Conservation (phyloP, 495 filamentous ascomycete genomes). For the Hypoxylon crocopeplum region DNA sequence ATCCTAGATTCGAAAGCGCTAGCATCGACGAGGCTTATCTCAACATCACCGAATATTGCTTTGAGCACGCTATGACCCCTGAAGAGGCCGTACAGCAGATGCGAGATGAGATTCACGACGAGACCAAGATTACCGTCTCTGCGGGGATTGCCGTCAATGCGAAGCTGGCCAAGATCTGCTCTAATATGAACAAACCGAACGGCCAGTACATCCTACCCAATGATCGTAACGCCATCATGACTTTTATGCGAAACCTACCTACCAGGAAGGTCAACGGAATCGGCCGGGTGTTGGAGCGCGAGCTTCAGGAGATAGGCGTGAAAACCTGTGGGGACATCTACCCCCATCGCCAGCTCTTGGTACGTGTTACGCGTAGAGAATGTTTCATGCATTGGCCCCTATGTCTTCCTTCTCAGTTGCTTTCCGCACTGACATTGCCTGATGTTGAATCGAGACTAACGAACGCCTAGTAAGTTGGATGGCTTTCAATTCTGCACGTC, state of each 20-base stretch:
- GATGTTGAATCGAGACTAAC: constrained; percentile 7
- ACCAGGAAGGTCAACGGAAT: constrained; percentile 93
- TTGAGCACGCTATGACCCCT: constrained; percentile 68
- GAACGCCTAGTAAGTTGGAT: constrained; percentile 18
- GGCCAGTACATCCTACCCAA: constrained; percentile 82
- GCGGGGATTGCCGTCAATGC: constrained; percentile 94
- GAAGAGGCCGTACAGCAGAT: constrained; percentile 78
- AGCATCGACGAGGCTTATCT: constrained; percentile 97
- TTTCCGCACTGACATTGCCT: too few relatives aligned
- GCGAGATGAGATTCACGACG: constrained; percentile 76
- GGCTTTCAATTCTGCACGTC: constrained; percentile 3
- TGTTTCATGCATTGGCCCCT: constrained; percentile 3
- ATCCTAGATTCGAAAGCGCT: constrained; percentile 88
- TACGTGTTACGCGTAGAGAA: constrained; percentile 20
- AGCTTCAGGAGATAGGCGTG: constrained; percentile 85
- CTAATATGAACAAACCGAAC: constrained; percentile 95
- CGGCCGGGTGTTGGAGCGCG: constrained; percentile 91
- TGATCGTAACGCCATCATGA: constrained; percentile 74
- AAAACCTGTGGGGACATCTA: constrained; percentile 92
- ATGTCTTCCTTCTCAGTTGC: too few relatives aligned
- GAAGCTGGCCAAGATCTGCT: constrained; percentile 91
- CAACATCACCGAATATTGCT: constrained; percentile 90
- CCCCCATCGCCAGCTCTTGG: constrained; percentile 70
- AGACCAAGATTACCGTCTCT: constrained; percentile 85
- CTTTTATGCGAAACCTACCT: constrained; percentile 83